Base-by-base conservation (phyloP, 2,329 filamentous ascomycete species). In the Phialophora verrucosa region DNA sequence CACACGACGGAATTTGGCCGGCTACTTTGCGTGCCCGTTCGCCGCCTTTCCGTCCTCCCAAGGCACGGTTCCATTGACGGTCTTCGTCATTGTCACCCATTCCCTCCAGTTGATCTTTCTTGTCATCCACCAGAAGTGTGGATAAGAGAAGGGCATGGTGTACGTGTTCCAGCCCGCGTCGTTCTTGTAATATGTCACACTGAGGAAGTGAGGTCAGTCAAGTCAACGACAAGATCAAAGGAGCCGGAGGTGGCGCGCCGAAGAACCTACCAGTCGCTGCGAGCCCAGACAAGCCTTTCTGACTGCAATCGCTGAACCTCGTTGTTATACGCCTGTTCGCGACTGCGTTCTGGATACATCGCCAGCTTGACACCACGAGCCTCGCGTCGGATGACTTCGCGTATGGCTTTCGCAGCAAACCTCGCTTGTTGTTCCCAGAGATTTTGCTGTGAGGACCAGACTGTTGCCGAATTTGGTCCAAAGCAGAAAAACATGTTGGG, bases 401-500 rank as follows among this genome's bases (percentile, higher is more conserved):
- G 8, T 17, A 62, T 23, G 12, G 42, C 42, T 7, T 62, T 62
- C 7, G 42, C n/a, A 14, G 29, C 42, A 35, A 62, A 62, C 50
- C 59, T 25, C 11, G 8, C 42, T 4, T 51, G 42, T 11, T n/a
- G 27, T 25, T 62, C 59, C 42, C 47, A 53, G 25, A 31, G 11
- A 53, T 62, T 25, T 31, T 62, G 59, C 42, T 62, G 47, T 4
- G 42, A 25, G 12, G 59, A 62, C 42, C 59, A 53, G 35, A 62
- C 42, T 7, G 42, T 51, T 10, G 42, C 47, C 2, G 59, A 51
- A 23, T 62, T 62, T 11, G 59, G 60, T 3, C 60, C 60, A 49
- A 57, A 57, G 38, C 60, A 63, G 29, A 42, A 58, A 51, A 63
- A 63, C 50, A 63, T 35, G 3, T 63, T 63, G 12, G 60, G 60